phyloP scores from a whole-genome alignment of 75 land plant species.

The Chamaecyparis obtusa region DNA sequence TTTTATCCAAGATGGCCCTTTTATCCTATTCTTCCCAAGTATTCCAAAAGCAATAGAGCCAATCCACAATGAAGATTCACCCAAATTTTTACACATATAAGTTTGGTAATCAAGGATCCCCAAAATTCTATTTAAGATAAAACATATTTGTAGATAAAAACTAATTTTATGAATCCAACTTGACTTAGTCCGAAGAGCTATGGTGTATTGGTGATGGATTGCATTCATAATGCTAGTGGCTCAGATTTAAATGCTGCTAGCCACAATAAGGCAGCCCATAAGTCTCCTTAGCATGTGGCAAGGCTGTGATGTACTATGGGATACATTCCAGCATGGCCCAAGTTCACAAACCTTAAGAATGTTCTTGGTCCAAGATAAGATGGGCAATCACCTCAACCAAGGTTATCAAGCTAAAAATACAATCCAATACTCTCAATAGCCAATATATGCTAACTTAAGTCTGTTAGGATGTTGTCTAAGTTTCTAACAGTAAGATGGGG shows the following conservation, averaged over 20 bases:
- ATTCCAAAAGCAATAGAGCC: no score
- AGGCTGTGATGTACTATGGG: background rate
- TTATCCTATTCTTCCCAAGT: no score
- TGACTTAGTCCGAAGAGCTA: background rate
- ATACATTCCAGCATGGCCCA: background rate
- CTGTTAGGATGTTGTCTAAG: background rate
- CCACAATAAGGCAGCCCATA: background rate
- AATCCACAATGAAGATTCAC: no score
- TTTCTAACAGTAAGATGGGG: background rate
- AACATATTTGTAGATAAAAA: no score
- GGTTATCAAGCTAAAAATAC: background rate
- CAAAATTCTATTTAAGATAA: background rate
- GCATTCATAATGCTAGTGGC: background rate
- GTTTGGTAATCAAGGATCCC: background rate
- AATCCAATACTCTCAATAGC: background rate
- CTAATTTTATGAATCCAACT: background rate
- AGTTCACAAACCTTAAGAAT: background rate
- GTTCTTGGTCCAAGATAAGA: background rate
- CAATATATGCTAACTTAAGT: background rate
- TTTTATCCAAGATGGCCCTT: no score
- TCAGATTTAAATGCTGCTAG: no score
- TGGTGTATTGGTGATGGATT: background rate
- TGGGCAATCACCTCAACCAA: background rate
- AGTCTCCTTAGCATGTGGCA: background rate
- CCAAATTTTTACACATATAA: no score